A percentile compares a stretch with the other conserved stretches of the same genome.
These are phyloP conservation scores for Dalbergia oliveri DNA, from an alignment of 306 rosid species.

Conservation along the genomic window DNA sequence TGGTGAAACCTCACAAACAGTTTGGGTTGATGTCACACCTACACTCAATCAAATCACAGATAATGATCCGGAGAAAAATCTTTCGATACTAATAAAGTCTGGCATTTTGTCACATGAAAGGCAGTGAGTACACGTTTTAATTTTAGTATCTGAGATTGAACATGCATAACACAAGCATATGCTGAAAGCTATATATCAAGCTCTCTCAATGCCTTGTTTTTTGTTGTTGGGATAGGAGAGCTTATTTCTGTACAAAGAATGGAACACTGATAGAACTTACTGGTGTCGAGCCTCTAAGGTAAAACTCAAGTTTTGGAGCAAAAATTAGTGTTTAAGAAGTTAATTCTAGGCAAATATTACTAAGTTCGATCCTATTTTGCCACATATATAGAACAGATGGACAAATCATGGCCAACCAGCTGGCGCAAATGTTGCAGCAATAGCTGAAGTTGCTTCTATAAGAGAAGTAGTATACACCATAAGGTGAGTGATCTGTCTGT, in stretches of 20 bases:
- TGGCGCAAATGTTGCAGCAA: slow-evolving; percentile 90
- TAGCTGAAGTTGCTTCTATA: slow-evolving; percentile 74
- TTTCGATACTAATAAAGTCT: slow-evolving; percentile 57
- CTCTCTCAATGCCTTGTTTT: slow-evolving; percentile 28
- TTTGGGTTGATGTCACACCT: slow-evolving; percentile 73
- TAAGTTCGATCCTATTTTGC: slow-evolving; percentile 56
- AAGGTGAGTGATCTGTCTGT: slow-evolving; percentile 72
- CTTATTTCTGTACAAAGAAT: slow-evolving; percentile 79
- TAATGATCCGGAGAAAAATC: slow-evolving; percentile 54
- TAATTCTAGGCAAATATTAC: slow-evolving; percentile 49
- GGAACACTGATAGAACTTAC: slow-evolving; percentile 74
- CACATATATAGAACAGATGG: slow-evolving; percentile 86
- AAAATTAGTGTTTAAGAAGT: slow-evolving; percentile 17
- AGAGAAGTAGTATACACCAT: slow-evolving; percentile 86
- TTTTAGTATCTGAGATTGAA: slow-evolving; percentile 40
- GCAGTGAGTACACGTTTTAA: slow-evolving; percentile 61
- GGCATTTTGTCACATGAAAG: slow-evolving; percentile 75
- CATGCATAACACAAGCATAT: slow-evolving; percentile 26
- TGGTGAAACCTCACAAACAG: slow-evolving; percentile 73
- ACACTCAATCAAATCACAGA: slow-evolving; percentile 55
- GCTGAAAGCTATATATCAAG: slow-evolving; percentile 23
- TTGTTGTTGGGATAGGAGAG: slow-evolving; percentile 62
- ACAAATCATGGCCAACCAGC: slow-evolving; percentile 83
- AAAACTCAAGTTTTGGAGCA: slow-evolving; percentile 50
- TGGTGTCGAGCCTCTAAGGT: slow-evolving; percentile 80